Base-by-base conservation (phyloP, 2,329 filamentous ascomycete species). In the Penicillium sp. region DNA sequence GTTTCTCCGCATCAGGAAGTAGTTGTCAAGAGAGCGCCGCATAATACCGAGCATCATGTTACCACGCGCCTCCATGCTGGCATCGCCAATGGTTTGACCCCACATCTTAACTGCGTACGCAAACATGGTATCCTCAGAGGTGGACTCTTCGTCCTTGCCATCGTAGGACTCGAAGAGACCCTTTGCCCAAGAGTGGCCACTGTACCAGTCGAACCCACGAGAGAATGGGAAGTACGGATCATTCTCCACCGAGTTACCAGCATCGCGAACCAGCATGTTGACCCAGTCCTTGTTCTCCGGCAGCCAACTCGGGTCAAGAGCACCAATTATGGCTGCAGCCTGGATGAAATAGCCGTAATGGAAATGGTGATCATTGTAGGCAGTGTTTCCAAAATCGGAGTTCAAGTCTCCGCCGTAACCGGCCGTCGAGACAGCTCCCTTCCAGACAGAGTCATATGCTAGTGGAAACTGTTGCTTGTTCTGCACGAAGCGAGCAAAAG, bases 91-190 rank as follows among this genome's bases (percentile, higher is more conserved):
- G 3, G 85, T 83, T 21, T 75, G 76, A 4, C 90, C 93, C 93
- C 93, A 97, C 83, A 97, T 87, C 73, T 95, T 94, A 58, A 96
- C 68, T 0, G 85, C 87, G 64, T 93, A 95, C 5, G 81, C 80
- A 44, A 86, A 83, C 80, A 96, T 89, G 48, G 82, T 81, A 64
- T 97, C 93, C 67, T 97, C 91, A 0, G 87, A 91, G 31, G 84
- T 87, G 19, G 87, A 93, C 64, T 97, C 93, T 68, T 75, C 67
- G 27, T 76, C 74, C 43, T 75, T 76, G 6, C 74, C 75, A 37
- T 79, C 76, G 4, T 68, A 72, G 13, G 74, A 77, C 29, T 72
- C 71, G 46, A 72, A 75, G 1, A 78, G 60, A 1, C 70, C 72
- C 57, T 76, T 88, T 2, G 91, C 91, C 88, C 91, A 96, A 43